These are phyloP conservation scores for Daldinia concentrica DNA, from an alignment of 495 filamentous ascomycete genomes.

Conservation along the genomic window DNA sequence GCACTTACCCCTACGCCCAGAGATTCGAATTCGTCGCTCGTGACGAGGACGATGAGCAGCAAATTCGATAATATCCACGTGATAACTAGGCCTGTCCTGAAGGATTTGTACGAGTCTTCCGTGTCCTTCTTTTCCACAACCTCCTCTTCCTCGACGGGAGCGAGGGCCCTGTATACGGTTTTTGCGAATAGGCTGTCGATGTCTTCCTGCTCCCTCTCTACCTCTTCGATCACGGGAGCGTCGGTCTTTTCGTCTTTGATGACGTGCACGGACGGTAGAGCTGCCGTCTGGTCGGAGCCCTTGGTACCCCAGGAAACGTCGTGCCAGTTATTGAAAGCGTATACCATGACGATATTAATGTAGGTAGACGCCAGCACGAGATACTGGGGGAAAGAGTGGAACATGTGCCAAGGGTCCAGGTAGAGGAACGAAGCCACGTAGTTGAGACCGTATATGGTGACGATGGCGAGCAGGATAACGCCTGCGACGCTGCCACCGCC, in stretches of 20 bases:
- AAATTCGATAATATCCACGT: constrained; percentile 95
- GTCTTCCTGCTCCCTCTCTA: constrained; percentile 95
- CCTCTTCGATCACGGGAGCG: constrained; percentile 85
- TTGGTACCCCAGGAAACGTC: constrained; percentile 99
- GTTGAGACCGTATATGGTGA: constrained; percentile 96
- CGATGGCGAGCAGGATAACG: constrained; percentile 91
- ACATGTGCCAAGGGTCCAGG: constrained; percentile 99
- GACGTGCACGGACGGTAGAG: constrained; percentile 85
- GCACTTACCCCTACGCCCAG: constrained; percentile 84
- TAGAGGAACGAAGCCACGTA: constrained; percentile 98
- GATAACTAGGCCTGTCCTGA: constrained; percentile 91
- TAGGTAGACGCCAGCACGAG: constrained; percentile 94
- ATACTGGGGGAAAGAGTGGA: constrained; percentile 95
- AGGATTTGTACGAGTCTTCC: constrained; percentile 98
- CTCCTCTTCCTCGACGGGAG: constrained; percentile 78
- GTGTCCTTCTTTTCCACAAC: constrained; percentile 78
- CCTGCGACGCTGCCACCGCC: constrained; percentile 70
- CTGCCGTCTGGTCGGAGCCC: constrained; percentile 96
- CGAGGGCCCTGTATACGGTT: constrained; percentile 91
- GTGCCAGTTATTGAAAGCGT: constrained; percentile 99
- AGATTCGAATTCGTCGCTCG: constrained; percentile 80
- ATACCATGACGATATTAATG: constrained; percentile 98
- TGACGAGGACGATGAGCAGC: constrained; percentile 84
- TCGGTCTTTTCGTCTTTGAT: constrained; percentile 86
- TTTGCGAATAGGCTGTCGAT: constrained; percentile 97